phyloP scores from a whole-genome alignment of 2,329 filamentous ascomycete species.

The Colletotrichum nymphaeae region DNA sequence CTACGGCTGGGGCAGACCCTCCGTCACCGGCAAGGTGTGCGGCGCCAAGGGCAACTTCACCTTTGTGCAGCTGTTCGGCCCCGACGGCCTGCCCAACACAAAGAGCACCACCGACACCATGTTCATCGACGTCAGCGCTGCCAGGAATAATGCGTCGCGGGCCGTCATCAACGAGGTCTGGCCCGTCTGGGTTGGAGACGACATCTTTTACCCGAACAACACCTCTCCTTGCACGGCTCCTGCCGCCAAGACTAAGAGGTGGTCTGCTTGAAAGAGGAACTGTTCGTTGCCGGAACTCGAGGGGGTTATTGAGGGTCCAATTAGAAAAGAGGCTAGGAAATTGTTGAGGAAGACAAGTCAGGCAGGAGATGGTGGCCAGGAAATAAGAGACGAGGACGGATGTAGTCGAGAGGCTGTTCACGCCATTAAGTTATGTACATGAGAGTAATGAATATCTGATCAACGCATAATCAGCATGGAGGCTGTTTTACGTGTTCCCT shows the following conservation, averaged over 20 bases:
- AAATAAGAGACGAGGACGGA: not conserved
- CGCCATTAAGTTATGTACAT: no score
- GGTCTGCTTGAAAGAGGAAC: not conserved
- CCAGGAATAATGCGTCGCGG: not conserved
- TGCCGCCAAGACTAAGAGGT: not conserved
- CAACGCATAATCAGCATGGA: no score
- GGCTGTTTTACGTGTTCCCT: no score
- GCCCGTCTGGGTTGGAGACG: not conserved
- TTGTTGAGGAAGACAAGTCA: not conserved
- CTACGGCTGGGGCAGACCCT: not conserved
- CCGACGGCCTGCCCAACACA: not conserved
- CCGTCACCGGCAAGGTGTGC: not conserved
- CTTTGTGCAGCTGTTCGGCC: not conserved
- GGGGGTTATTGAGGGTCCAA: no score
- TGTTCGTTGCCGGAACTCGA: no score
- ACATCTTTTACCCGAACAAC: constrained; percentile 8
- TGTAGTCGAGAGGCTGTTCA: no score
- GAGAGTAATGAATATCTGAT: no score
- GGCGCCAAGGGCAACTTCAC: constrained; percentile 11
- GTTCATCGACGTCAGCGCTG: not conserved
- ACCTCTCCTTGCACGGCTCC: constrained; percentile 6
- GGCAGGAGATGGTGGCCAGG: not conserved
- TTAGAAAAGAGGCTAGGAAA: not conserved
- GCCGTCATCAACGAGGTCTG: constrained; percentile 11
- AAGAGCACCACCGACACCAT: not conserved